Conservation (phyloP, 441 rosid genomes). For the Daphne laureola region DNA sequence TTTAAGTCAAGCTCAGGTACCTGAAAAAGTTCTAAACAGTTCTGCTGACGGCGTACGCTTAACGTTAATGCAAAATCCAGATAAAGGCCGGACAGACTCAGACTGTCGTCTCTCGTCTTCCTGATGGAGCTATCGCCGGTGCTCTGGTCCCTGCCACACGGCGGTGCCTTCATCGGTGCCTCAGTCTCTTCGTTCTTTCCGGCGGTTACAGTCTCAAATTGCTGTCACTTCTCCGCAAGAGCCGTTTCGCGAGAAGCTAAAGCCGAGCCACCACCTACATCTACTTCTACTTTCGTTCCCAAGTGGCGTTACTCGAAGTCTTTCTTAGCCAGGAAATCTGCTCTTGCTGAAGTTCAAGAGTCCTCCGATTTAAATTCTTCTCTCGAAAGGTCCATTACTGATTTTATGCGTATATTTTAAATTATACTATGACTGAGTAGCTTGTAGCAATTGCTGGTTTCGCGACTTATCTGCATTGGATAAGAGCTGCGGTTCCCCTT, state of each 20-base stretch:
- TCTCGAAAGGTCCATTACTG: slow-evolving; percentile 42
- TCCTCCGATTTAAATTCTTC: slow-evolving; percentile 49
- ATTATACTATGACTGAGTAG: not conserved
- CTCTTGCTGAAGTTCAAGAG: slow-evolving; percentile 43
- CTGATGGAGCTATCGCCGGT: slow-evolving; percentile 34
- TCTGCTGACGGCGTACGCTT: too few species aligned
- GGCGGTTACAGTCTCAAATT: slow-evolving; percentile 4
- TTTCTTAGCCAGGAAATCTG: slow-evolving; percentile 56
- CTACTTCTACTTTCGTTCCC: slow-evolving; percentile 5
- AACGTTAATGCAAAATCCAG: not conserved
- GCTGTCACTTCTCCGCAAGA: slow-evolving; percentile 8
- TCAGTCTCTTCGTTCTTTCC: slow-evolving; percentile 9
- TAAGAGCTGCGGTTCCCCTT: not conserved
- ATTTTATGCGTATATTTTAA: not conserved
- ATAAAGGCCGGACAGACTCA: too few species aligned
- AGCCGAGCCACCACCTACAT: slow-evolving; percentile 16
- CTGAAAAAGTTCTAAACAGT: too few species aligned
- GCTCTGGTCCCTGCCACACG: slow-evolving; percentile 21
- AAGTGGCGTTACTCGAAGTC: slow-evolving; percentile 39
- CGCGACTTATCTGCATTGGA: not conserved
- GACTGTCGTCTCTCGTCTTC: not conserved
- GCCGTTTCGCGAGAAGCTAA: slow-evolving; percentile 16
- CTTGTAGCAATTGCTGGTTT: not conserved
- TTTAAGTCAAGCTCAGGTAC: too few species aligned
- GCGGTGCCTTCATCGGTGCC: slow-evolving; percentile 15